Evolutionary conservation across 2,329 filamentous ascomycete species (phyloP).

Genomic region (Zymoseptoria pseudotritici): DNA sequence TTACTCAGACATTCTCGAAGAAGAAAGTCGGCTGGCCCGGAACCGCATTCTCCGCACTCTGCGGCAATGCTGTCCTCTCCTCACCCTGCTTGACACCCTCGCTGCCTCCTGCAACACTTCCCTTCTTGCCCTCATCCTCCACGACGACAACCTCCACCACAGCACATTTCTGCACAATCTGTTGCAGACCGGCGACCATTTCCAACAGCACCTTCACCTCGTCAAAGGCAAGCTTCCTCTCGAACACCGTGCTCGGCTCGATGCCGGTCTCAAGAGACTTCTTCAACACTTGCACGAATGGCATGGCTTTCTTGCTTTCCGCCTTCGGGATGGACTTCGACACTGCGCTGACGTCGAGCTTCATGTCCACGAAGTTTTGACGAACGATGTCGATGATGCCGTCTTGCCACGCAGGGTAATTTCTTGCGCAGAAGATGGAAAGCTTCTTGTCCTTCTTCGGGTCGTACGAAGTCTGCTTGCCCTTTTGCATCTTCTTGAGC

Average conservation of each 20-base stretch:
- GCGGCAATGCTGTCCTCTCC: slow-evolving; percentile 50
- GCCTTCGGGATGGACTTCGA: slow-evolving; percentile 73
- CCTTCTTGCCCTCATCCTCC: slow-evolving; percentile 61
- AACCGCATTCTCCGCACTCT: slow-evolving; percentile 63
- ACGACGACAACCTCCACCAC: slow-evolving; percentile 66
- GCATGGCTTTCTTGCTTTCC: slow-evolving; percentile 97
- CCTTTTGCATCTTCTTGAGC: slow-evolving; percentile 86
- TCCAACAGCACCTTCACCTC: slow-evolving; percentile 67
- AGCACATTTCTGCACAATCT: slow-evolving; percentile 61
- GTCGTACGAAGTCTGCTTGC: slow-evolving; percentile 78
- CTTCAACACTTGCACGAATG: slow-evolving; percentile 85
- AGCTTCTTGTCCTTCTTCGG: slow-evolving; percentile 88
- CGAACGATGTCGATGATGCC: slow-evolving; percentile 77
- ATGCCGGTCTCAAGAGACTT: slow-evolving; percentile 59
- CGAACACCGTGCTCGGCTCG: slow-evolving; percentile 66
- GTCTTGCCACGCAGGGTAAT: slow-evolving; percentile 85
- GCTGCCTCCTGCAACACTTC: slow-evolving; percentile 47
- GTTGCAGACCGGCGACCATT: slow-evolving; percentile 74
- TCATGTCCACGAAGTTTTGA: slow-evolving; percentile 58
- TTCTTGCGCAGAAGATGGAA: slow-evolving; percentile 71
- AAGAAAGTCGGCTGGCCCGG: slow-evolving; percentile 75
- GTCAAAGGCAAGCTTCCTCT: slow-evolving; percentile 79
- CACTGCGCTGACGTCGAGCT: slow-evolving; percentile 72
- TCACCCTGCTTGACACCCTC: slow-evolving; percentile 48
- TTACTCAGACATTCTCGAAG: slow-evolving; percentile 61